Conservation (phyloP, 164 flowering plant species). For the Chimonanthus praecox region DNA sequence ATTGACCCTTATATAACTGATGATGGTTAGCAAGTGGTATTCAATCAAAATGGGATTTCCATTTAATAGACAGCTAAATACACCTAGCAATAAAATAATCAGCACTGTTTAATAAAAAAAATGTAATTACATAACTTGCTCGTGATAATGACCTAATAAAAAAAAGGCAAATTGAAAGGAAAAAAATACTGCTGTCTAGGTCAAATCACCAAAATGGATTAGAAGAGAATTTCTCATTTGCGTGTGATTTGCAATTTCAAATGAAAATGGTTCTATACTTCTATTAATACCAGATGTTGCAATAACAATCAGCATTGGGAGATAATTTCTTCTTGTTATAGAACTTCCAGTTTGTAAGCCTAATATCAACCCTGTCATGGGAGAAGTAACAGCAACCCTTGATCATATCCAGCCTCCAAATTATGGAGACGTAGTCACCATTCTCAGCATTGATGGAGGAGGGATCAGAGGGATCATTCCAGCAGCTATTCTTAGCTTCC, state of each 20-base stretch:
- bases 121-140: too few species aligned
- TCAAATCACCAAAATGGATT: background rate
- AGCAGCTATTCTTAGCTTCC: background rate
- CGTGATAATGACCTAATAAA: too few species aligned
- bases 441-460: constrained; percentile 43
- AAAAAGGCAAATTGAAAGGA: too few species aligned
- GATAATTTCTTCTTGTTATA: background rate
- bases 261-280: background rate
- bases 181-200: background rate
- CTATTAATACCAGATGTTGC: background rate
- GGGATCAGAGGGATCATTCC: constrained; percentile 18
- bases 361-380: background rate
- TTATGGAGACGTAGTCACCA: constrained; percentile 26
- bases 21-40: background rate
- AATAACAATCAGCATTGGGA: background rate
- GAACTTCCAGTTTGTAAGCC: background rate
- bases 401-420: constrained; percentile 22
- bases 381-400: background rate
- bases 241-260: background rate
- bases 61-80: too few species aligned
- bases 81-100: background rate
- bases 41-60: background rate
- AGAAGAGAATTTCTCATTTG: constrained; percentile 15
- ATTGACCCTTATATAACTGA: background rate
- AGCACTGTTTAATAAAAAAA: background rate